Conservation (phyloP, 1,284 basidiomycete genomes). For the Papiliotrema fonsecae region DNA sequence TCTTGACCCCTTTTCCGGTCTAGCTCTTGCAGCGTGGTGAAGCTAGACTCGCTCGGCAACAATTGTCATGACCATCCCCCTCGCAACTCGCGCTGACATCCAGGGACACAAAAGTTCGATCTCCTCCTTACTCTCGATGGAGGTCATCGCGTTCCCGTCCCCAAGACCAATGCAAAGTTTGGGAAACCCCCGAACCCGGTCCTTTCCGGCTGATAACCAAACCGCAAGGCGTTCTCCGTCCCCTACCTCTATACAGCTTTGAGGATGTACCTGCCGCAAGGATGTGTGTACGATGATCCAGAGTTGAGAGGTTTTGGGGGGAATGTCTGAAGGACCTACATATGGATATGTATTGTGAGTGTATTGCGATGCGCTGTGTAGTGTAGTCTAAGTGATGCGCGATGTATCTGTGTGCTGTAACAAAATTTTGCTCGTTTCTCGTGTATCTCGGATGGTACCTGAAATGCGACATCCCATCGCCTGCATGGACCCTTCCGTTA, state of each 20-base stretch:
- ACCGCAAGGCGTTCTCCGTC: conserved; percentile 8
- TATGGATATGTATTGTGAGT: no score
- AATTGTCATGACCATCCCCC: background rate
- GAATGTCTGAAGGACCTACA: background rate
- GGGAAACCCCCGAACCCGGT: conserved; percentile 3
- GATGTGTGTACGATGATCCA: background rate
- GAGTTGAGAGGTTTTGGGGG: background rate
- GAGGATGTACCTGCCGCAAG: background rate
- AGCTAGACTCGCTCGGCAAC: conserved; percentile 13
- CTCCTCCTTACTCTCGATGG: conserved; percentile 43
- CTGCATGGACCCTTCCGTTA: no score
- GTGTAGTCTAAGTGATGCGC: no score
- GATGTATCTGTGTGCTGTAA: no score
- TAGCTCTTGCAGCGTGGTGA: conserved; percentile 12
- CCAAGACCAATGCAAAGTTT: conserved; percentile 28
- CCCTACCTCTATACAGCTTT: background rate
- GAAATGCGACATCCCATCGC: no score
- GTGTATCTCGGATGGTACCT: no score
- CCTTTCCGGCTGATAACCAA: conserved; percentile 37
- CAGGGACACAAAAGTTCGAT: conserved; percentile 49
- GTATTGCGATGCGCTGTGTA: no score
- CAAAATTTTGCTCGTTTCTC: no score
- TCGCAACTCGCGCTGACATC: background rate
- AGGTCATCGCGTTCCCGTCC: conserved; percentile 48
- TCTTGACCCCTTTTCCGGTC: background rate